Conservation (phyloP, 1,284 basidiomycete genomes). For the Heterobasidion annosum region DNA sequence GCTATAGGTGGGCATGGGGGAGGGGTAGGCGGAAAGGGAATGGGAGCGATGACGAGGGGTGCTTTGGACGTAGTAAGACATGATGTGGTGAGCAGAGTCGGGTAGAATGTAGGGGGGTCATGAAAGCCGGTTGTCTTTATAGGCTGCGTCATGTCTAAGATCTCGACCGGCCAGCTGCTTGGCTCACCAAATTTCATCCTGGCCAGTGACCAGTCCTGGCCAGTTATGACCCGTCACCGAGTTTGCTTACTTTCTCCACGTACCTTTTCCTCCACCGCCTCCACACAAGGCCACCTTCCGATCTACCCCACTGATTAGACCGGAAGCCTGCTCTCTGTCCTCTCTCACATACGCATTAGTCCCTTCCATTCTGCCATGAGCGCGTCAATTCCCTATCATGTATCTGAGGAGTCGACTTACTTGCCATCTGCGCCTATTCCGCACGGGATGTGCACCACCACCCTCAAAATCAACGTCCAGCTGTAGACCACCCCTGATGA, state of each 20-base stretch:
- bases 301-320: too few relatives aligned
- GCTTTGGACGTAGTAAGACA: constrained; percentile 16
- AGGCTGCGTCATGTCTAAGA: not conserved
- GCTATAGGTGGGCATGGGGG: not conserved
- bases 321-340: too few relatives aligned
- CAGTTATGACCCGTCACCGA: too few relatives aligned
- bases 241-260: too few relatives aligned
- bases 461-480: not conserved
- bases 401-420: not conserved
- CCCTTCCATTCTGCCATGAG: not conserved
- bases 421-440: not conserved
- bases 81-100: not conserved
- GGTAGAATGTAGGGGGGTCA: constrained; percentile 1
- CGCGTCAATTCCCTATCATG: not conserved
- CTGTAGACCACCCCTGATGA: too few relatives aligned
- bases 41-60: constrained; percentile 13
- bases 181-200: too few relatives aligned
- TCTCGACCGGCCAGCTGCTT: not conserved
- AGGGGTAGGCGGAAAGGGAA: constrained; percentile 10
- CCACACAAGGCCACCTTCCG: too few relatives aligned
- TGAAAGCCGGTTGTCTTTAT: not conserved
- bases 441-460: not conserved
- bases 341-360: not conserved
- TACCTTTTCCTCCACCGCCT: too few relatives aligned
- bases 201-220: not conserved